Evolutionary conservation across 1,284 basidiomycete species (phyloP).

Genomic region (Malassezia nana): DNA sequence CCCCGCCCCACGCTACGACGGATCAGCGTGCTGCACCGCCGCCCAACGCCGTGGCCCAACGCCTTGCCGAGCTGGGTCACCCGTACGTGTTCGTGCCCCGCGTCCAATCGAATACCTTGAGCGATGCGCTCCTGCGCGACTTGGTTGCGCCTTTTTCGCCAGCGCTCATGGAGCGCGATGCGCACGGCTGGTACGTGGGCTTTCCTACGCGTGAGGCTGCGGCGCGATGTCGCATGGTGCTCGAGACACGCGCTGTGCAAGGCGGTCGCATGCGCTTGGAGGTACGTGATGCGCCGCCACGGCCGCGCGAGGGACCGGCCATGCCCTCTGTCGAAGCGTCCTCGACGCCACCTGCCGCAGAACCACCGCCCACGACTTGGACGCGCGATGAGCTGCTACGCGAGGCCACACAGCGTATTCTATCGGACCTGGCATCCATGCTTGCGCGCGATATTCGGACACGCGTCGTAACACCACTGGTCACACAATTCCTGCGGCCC

Average conservation of each 20-base stretch:
- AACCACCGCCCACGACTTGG: conserved; percentile 50
- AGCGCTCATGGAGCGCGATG: conserved; percentile 37
- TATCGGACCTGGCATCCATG: conserved; percentile 57
- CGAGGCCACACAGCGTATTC: conserved; percentile 57
- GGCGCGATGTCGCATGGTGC: conserved; percentile 22
- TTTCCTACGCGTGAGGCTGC: conserved; percentile 25
- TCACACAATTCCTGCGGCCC: conserved; percentile 54
- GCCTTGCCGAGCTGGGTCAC: conserved; percentile 15
- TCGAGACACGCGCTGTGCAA: conserved; percentile 22
- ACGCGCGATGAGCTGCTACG: conserved; percentile 57
- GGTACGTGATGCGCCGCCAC: conserved; percentile 15
- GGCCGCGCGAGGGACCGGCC: too few species aligned
- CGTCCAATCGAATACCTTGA: conserved; percentile 22
- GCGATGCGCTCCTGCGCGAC: conserved; percentile 23
- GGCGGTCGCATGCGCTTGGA: conserved; percentile 28
- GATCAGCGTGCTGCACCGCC: neutral
- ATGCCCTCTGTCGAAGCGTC: neutral
- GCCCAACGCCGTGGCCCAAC: conserved; percentile 10
- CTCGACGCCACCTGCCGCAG: neutral
- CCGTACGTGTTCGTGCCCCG: conserved; percentile 30
- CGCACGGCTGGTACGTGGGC: conserved; percentile 44
- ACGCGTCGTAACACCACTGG: conserved; percentile 56
- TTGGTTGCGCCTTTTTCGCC: conserved; percentile 26
- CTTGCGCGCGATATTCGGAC: conserved; percentile 64
- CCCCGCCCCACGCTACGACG: neutral